phyloP scores from a whole-genome alignment of 2,329 filamentous ascomycete species.

The Tolypocladium capitatum region DNA sequence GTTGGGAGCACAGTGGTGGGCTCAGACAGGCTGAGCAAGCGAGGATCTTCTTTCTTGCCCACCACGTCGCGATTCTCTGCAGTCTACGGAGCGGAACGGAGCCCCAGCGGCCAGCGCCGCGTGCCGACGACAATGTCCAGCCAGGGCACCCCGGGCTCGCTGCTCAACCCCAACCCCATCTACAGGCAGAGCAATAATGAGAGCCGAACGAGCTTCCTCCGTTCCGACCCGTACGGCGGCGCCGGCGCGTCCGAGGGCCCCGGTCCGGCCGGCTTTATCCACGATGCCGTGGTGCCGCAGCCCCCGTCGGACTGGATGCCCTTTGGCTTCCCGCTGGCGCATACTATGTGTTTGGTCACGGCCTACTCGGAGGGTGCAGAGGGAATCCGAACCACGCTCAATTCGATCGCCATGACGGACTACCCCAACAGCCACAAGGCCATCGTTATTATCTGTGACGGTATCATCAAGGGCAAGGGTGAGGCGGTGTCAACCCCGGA shows the following conservation, averaged over 20 bases:
- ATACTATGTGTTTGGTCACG: slow-evolving; percentile 87
- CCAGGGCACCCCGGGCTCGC: slow-evolving; percentile 60
- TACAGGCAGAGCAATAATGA: slow-evolving; percentile 57
- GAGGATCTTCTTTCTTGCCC: slow-evolving; percentile 72
- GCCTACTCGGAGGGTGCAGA: slow-evolving; percentile 94
- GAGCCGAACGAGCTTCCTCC: slow-evolving; percentile 52
- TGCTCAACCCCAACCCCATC: slow-evolving; percentile 57
- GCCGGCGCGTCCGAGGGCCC: slow-evolving; percentile 51
- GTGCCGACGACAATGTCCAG: slow-evolving; percentile 90
- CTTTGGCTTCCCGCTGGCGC: slow-evolving; percentile 87
- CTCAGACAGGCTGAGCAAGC: slow-evolving; percentile 64
- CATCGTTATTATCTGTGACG: slow-evolving; percentile 91
- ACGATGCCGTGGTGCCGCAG: slow-evolving; percentile 89
- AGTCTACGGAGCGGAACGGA: slow-evolving; percentile 64
- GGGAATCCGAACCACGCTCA: slow-evolving; percentile 82
- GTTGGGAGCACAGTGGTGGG: slow-evolving; percentile 49
- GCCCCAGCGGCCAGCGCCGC: slow-evolving; percentile 27
- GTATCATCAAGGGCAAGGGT: slow-evolving; percentile 91
- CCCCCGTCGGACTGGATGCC: slow-evolving; percentile 95
- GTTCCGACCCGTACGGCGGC: slow-evolving; percentile 39
- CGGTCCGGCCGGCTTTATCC: slow-evolving; percentile 87
- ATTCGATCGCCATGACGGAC: slow-evolving; percentile 94
- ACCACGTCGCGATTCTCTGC: slow-evolving; percentile 92
- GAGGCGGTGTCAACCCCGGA: slow-evolving; percentile 81
- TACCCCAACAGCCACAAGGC: slow-evolving; percentile 99